phyloP scores from a whole-genome alignment of 352 stramenopile genomes.

The Globisporangium okanoganense region DNA sequence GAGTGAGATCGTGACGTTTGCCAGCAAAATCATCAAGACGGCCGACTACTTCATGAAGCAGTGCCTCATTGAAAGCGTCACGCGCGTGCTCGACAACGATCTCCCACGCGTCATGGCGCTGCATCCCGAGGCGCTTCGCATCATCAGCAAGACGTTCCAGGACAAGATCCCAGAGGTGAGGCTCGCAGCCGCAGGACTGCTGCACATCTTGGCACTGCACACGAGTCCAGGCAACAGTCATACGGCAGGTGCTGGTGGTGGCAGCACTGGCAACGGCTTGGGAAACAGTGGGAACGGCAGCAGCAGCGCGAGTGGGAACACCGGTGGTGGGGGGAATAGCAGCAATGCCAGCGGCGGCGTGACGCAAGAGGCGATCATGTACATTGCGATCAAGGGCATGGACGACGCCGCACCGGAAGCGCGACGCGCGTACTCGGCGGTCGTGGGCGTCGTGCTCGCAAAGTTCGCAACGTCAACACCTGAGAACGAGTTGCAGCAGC shows the following conservation, averaged over 20 bases:
- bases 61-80: constrained; percentile 61
- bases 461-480: constrained; percentile 59
- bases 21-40: constrained; percentile 48
- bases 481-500: constrained; percentile 38
- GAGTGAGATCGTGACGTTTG: constrained; percentile 57
- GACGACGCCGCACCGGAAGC: constrained; percentile 65
- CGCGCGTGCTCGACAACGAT: constrained; percentile 47
- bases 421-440: constrained; percentile 53
- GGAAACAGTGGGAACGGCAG: constrained; percentile 14
- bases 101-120: constrained; percentile 33
- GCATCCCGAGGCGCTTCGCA: constrained; percentile 68
- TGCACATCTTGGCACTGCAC: constrained; percentile 59
- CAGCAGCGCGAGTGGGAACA: constrained; percentile 15
- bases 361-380: constrained; percentile 66
- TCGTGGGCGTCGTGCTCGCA: constrained; percentile 73
- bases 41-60: constrained; percentile 83
- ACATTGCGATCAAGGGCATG: constrained; percentile 71
- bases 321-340: constrained; percentile 9
- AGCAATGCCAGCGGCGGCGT: constrained; percentile 21
- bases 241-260: constrained; percentile 1
- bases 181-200: constrained; percentile 47
- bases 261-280: constrained; percentile 14
- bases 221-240: constrained; percentile 27
- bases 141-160: constrained; percentile 62
- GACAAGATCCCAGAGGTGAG: constrained; percentile 79